Percentiles rank a stretch among this genome's conserved stretches.
Evolutionary conservation across 257 asterid genomes (phyloP).

Genomic region (Nicotiana knightiana): DNA sequence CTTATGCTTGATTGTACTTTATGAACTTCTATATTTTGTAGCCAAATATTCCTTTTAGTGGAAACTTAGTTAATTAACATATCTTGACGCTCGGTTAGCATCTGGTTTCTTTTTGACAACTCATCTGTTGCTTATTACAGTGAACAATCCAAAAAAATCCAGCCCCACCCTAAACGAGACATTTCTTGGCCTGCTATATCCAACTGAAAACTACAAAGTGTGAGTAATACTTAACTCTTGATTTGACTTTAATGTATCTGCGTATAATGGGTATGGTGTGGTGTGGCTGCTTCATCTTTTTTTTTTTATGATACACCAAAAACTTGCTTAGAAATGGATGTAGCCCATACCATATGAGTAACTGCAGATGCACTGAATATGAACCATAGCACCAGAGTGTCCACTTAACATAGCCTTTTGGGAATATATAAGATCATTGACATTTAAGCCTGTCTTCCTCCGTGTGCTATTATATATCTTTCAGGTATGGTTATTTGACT

Average conservation of each 20-base stretch:
- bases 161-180: slow-evolving; percentile 86
- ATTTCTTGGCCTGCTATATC: slow-evolving; percentile 94
- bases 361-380: neutral
- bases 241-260: neutral
- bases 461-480: slow-evolving; percentile 1
- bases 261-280: neutral
- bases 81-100: neutral
- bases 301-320: neutral
- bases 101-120: slow-evolving; percentile 3
- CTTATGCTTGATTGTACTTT: neutral
- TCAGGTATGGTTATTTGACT: slow-evolving; percentile 93
- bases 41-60: neutral
- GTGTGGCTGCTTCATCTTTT: neutral
- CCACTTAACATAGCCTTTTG: neutral
- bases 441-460: neutral
- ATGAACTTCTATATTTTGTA: neutral
- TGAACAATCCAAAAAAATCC: slow-evolving; percentile 95
- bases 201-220: slow-evolving; percentile 98
- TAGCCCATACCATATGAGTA: neutral
- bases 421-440: neutral
- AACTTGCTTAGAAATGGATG: neutral
- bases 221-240: slow-evolving; percentile 30
- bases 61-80: neutral
- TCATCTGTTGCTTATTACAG: slow-evolving; percentile 36
- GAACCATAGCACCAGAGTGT: neutral